phyloP scores from a whole-genome alignment of 352 stramenopile species.

The Pythium scleroteichum region DNA sequence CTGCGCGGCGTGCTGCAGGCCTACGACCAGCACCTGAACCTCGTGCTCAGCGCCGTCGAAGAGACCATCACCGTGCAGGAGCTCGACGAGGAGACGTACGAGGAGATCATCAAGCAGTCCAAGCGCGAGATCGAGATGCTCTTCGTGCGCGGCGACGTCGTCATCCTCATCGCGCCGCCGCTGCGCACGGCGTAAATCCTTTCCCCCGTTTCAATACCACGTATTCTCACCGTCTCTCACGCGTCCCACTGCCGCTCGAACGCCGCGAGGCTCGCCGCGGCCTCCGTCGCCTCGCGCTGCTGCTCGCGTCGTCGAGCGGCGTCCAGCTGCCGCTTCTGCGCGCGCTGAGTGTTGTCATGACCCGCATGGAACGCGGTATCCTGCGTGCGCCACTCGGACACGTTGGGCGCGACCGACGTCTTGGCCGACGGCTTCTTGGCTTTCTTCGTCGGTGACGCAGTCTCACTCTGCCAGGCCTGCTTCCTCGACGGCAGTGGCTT shows the following conservation, averaged over 20 bases:
- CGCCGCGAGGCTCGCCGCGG: neutral
- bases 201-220: too few relatives aligned
- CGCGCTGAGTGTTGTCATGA: conserved; percentile 5
- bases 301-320: conserved; percentile 22
- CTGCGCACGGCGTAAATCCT: conserved; percentile 90
- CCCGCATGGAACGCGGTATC: conserved; percentile 19
- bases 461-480: conserved; percentile 25
- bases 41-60: conserved; percentile 98
- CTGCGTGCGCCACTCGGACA: conserved; percentile 48
- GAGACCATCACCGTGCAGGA: conserved; percentile 98
- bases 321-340: conserved; percentile 6
- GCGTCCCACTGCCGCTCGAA: conserved; percentile 1
- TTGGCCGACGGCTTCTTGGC: conserved; percentile 20
- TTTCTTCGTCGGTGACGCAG: neutral
- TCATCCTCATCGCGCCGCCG: conserved; percentile 97
- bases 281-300: conserved; percentile 21
- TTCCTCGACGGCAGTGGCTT: conserved; percentile 11
- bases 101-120: conserved; percentile 96
- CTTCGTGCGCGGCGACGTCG: conserved; percentile 98
- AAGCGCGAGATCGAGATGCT: conserved; percentile 98
- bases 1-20: conserved; percentile 96
- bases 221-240: neutral
- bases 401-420: conserved; percentile 36
- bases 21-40: conserved; percentile 99
- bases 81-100: conserved; percentile 97